Conservation (phyloP, 2,329 filamentous ascomycete species). For the Fusarium drepaniforme region DNA sequence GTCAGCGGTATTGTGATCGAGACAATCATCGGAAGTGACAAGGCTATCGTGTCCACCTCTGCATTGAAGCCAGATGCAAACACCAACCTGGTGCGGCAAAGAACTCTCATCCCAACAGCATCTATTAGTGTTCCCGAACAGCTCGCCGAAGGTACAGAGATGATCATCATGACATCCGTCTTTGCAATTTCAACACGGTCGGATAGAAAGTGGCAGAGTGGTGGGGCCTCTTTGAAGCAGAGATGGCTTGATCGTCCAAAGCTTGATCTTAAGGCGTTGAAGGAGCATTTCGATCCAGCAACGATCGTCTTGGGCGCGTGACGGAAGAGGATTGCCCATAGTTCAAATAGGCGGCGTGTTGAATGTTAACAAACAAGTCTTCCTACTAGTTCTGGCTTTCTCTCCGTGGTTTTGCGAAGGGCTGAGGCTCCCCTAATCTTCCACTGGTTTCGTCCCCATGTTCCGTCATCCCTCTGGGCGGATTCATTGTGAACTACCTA, state of each 20-base stretch:
- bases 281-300: background rate
- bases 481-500: too few species aligned
- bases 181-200: constrained; percentile 21
- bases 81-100: constrained; percentile 29
- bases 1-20: constrained; percentile 16
- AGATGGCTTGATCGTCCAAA: constrained; percentile 14
- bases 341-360: background rate
- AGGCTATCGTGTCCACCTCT: background rate
- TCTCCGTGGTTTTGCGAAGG: too few species aligned
- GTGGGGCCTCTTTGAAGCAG: background rate
- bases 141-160: background rate
- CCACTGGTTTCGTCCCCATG: too few species aligned
- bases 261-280: background rate
- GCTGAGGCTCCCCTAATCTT: too few species aligned
- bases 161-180: constrained; percentile 4
- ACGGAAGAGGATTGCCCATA: rapidly evolving
- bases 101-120: constrained; percentile 29
- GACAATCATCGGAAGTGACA: background rate
- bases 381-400: too few species aligned
- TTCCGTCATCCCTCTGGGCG: too few species aligned
- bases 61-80: constrained; percentile 36
- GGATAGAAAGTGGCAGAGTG: rapidly evolving
- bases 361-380: background rate
- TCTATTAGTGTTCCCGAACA: background rate
- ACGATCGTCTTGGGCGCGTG: background rate